A percentile compares a stretch with the other conserved stretches of the same genome.
These are phyloP conservation scores for Tuber magnatum DNA, from an alignment of 495 filamentous ascomycete species.

Conservation along the genomic window DNA sequence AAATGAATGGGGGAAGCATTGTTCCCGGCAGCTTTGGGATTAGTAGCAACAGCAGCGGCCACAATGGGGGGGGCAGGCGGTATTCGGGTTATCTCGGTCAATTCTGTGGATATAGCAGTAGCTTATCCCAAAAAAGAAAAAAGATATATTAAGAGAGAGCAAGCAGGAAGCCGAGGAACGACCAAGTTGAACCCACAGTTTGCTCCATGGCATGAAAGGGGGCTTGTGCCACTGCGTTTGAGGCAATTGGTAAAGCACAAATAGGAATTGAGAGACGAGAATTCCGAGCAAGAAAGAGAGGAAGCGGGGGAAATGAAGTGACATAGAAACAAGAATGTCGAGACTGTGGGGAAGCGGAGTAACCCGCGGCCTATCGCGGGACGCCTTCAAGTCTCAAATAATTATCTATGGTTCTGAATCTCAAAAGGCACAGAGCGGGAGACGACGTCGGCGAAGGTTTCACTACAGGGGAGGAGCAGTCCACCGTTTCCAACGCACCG, in stretches of 20 bases:
- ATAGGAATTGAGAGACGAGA: background rate
- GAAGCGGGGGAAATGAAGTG: background rate
- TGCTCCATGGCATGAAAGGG: background rate
- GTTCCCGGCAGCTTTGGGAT: slow-evolving; percentile 21
- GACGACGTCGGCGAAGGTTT: background rate
- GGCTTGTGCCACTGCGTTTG: background rate
- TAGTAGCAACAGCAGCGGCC: slow-evolving; percentile 16
- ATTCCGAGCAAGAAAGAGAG: background rate
- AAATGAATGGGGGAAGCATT: slow-evolving; percentile 19
- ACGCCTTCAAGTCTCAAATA: background rate
- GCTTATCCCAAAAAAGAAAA: too few species aligned
- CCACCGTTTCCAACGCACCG: background rate
- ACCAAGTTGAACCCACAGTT: background rate
- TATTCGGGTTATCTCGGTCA: background rate
- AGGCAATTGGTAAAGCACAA: background rate
- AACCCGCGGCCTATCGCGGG: background rate
- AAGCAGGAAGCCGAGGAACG: background rate
- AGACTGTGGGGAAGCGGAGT: background rate
- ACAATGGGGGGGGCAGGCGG: slow-evolving; percentile 30
- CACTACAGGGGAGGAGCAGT: background rate
- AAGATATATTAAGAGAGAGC: background rate
- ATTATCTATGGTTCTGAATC: background rate
- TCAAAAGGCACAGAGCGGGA: background rate
- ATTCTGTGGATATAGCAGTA: background rate
- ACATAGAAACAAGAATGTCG: background rate